Evolutionary conservation across 257 asterid species (phyloP).

Genomic region (Lithospermum erythrorhizon): DNA sequence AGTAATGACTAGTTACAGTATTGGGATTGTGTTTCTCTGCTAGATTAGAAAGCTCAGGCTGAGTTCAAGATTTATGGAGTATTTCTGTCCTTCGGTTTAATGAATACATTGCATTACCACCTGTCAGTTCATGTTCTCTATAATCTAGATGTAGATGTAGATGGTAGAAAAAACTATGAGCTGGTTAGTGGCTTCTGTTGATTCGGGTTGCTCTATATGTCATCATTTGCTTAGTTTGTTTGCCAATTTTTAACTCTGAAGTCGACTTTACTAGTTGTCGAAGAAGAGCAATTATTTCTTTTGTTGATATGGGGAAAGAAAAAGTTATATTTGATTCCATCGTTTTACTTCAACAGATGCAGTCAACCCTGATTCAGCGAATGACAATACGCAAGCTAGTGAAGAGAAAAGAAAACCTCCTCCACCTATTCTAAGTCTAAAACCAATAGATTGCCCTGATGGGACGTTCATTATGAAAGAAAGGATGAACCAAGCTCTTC

Average conservation of each 20-base stretch:
- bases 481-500: conserved; percentile 80
- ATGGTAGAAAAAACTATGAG: no score
- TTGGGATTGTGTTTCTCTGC: neutral
- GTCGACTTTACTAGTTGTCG: no score
- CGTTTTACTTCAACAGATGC: conserved; percentile 19
- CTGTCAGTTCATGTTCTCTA: no score
- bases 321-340: no score
- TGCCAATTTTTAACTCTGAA: no score
- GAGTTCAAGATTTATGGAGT: neutral
- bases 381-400: conserved; percentile 27
- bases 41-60: neutral
- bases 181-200: no score
- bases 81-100: no score
- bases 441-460: conserved; percentile 45
- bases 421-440: conserved; percentile 31
- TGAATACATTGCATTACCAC: no score
- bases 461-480: conserved; percentile 70
- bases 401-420: conserved; percentile 43
- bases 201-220: no score
- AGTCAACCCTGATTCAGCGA: conserved; percentile 27
- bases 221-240: no score
- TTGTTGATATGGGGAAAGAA: neutral
- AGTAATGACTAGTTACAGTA: neutral
- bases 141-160: no score
- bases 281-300: no score